Base-by-base conservation (phyloP, 2,329 filamentous ascomycete species). In the Xylaria sp. region DNA sequence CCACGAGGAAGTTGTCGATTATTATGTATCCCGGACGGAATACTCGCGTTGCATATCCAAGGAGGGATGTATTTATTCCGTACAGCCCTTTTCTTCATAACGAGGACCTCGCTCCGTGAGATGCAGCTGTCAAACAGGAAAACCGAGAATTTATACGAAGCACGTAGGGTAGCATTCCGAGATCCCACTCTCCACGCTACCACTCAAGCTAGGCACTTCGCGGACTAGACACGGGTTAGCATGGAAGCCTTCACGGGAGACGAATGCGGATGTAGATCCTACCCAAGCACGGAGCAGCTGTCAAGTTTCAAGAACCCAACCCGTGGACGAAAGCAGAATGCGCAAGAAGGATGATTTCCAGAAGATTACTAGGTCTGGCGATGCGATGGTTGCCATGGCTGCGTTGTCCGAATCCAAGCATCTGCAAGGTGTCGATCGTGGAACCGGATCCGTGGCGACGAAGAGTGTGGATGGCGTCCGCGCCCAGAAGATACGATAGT, bases 321-420 rank as follows among this genome's bases (percentile, higher is more conserved):
- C 23, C 23, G 23, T 30, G 23, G 54, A 55, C 60, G 60, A 60
- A 60, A 64, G 58, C 60, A 63, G 60, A 60, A 64, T 9, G 37
- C 37, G 9, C 37, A 42, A 57, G 16, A n/a, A 37, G 23, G 35
- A 64, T 56, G 59, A 64, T 64, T 63, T 64, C 63, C 60, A 63
- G 58, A 63, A 64, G 44, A 59, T 57, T 16, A 52, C 42, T 46
- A n/a, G 42, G 42, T 13, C 13, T 44, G 60, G 56, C 60, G 58
- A 60, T 51, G 54, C 60, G 60, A 58, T 48, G 47, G 59, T 30
- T 30, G 23, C 23, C 23, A 30, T 13, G 37, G 11, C 18, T 55
- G 52, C 47, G 42, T 55, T 19, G 53, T 55, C 53, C 58, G 50
- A 63, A 61, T 59, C 51, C 61, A 62, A 52, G 55, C 19, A 44